Conservation (phyloP, 2,329 filamentous ascomycete genomes). For the Hortaea werneckii region DNA sequence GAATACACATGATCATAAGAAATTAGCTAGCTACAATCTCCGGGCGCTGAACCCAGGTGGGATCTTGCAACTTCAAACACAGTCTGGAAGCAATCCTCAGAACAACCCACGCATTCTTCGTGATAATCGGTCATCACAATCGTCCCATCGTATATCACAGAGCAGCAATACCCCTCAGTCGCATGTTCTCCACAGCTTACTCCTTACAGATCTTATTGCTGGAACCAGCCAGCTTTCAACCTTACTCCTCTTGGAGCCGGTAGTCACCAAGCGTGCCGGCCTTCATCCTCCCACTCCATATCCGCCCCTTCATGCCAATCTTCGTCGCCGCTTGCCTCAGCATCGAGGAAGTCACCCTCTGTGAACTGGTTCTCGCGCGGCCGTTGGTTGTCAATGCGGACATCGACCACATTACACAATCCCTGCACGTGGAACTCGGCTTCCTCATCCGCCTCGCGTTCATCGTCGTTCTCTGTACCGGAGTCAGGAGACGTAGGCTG, state of each 20-base stretch:
- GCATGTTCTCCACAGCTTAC: no score
- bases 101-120: no score
- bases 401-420: slow-evolving; percentile 58
- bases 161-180: no score
- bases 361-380: slow-evolving; percentile 56
- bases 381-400: slow-evolving; percentile 67
- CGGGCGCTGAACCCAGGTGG: no score
- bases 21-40: no score
- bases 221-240: slow-evolving; percentile 3
- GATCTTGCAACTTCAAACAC: no score
- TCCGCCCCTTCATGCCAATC: slow-evolving; percentile 49
- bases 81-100: no score
- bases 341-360: slow-evolving; percentile 63
- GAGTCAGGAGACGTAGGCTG: slow-evolving; percentile 10
- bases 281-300: slow-evolving; percentile 35
- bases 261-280: slow-evolving; percentile 28
- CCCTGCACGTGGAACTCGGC: slow-evolving; percentile 48
- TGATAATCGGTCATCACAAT: no score
- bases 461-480: slow-evolving; percentile 7
- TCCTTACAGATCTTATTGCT: no score
- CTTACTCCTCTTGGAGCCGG: slow-evolving; percentile 3
- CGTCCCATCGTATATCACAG: no score
- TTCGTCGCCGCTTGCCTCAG: slow-evolving; percentile 47
- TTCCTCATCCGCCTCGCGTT: slow-evolving; percentile 21
- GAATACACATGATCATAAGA: no score